Conservation (phyloP, 1,284 basidiomycete genomes). For the Melampsora abietis-canadensis region DNA sequence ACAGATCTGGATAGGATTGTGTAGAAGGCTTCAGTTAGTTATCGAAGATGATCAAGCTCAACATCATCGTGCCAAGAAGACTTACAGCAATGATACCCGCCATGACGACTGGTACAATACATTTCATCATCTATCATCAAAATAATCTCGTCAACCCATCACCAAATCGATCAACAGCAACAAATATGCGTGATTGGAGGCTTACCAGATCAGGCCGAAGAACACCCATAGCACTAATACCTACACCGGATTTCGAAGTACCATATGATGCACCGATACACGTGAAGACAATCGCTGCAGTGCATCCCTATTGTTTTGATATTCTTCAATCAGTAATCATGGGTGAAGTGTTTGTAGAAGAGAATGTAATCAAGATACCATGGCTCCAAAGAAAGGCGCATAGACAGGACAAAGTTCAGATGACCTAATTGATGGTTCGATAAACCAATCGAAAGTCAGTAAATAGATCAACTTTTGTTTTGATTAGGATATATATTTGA, state of each 20-base stretch:
- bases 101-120: conserved; percentile 53
- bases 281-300: conserved; percentile 37
- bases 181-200: background rate
- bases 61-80: background rate
- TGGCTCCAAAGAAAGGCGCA: conserved; percentile 40
- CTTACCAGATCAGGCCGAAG: conserved; percentile 56
- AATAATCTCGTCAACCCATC: background rate
- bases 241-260: conserved; percentile 57
- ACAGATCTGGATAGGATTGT: conserved; percentile 44
- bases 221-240: conserved; percentile 58
- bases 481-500: no score
- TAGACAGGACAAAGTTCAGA: conserved; percentile 38
- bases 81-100: conserved; percentile 53
- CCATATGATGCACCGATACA: conserved; percentile 52
- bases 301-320: conserved; percentile 16
- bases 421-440: background rate
- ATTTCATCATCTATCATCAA: conserved; percentile 33
- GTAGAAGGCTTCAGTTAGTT: background rate
- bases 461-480: no score
- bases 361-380: background rate
- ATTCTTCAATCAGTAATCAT: background rate
- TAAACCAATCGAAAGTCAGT: no score
- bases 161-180: background rate
- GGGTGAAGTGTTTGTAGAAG: background rate
- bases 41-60: background rate